These are phyloP conservation scores for Aspergillus sp. DNA, from an alignment of 2,329 filamentous ascomycete species.

Conservation along the genomic window DNA sequence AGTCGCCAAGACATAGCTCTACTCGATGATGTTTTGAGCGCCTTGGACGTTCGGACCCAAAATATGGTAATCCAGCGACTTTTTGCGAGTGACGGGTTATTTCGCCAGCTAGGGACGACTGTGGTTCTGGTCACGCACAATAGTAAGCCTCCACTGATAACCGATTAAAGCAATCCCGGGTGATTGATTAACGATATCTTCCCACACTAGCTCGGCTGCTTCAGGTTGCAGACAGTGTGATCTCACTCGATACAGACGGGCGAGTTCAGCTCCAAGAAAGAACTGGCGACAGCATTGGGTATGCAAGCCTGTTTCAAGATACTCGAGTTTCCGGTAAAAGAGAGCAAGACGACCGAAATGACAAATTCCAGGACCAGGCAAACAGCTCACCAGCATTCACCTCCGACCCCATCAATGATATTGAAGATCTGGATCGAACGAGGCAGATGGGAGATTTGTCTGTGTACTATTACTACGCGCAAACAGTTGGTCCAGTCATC, in stretches of 20 bases:
- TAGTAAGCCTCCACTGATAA: not conserved
- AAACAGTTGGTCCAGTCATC: not conserved
- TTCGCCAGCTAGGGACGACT: slow-evolving; percentile 2
- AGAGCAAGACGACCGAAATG: too few species aligned
- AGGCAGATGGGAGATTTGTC: slow-evolving; percentile 3
- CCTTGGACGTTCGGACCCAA: slow-evolving; percentile 14
- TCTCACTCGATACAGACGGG: too few species aligned
- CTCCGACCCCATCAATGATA: not conserved
- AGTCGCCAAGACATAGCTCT: slow-evolving; percentile 4
- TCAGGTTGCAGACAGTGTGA: too few species aligned
- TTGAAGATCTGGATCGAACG: not conserved
- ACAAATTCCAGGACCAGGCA: too few species aligned
- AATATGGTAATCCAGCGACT: not conserved
- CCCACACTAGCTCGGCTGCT: too few species aligned
- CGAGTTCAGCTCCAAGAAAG: too few species aligned
- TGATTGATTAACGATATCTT: too few species aligned
- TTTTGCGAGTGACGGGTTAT: slow-evolving; percentile 1
- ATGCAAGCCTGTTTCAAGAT: too few species aligned
- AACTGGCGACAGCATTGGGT: too few species aligned
- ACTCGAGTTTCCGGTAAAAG: too few species aligned
- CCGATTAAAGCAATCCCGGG: not conserved
- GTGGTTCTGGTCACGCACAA: slow-evolving; percentile 1
- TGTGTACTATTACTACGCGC: slow-evolving; percentile 3
- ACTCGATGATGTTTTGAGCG: slow-evolving; percentile 26
- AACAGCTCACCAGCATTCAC: too few species aligned